Evolutionary conservation across 495 filamentous ascomycete species (phyloP).

Genomic region (Aspergillus avenaceus): DNA sequence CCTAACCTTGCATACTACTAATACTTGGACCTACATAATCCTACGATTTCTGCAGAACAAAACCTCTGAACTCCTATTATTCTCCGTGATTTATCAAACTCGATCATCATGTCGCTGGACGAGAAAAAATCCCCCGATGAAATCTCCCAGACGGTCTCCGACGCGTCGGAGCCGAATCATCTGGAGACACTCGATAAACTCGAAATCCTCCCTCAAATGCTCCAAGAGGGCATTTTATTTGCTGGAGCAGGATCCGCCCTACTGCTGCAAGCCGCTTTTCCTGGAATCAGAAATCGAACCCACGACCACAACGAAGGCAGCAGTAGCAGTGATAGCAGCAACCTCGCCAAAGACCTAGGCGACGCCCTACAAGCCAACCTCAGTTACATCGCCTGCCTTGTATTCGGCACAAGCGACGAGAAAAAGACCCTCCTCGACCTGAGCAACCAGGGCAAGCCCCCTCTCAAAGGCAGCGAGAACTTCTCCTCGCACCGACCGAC

Average conservation of each 20-base stretch:
- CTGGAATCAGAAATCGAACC: conserved; percentile 20
- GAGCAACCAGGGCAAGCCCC: conserved; percentile 20
- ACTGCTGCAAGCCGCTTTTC: conserved; percentile 37
- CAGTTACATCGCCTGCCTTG: conserved; percentile 36
- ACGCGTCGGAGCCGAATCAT: conserved; percentile 8
- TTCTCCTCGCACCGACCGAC: conserved; percentile 21
- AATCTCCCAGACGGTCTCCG: conserved; percentile 10
- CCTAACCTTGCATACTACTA: background rate
- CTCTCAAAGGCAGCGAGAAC: conserved; percentile 20
- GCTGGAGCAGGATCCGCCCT: conserved; percentile 34
- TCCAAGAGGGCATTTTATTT: conserved; percentile 39
- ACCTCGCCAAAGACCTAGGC: conserved; percentile 30
- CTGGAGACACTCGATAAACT: conserved; percentile 31
- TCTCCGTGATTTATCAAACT: background rate
- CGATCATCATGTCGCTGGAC: conserved; percentile 10
- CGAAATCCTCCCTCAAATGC: conserved; percentile 34
- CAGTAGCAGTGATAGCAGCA: conserved; percentile 11
- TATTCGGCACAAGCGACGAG: conserved; percentile 33
- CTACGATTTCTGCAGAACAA: background rate
- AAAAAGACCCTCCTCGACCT: conserved; percentile 29
- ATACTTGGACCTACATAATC: background rate
- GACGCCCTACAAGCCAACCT: conserved; percentile 31
- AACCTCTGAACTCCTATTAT: background rate
- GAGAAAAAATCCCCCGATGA: conserved; percentile 19
- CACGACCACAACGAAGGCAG: conserved; percentile 13